Evolutionary conservation across 2,329 filamentous ascomycete genomes (phyloP).

Genomic region (Sphaerulina populicola): DNA sequence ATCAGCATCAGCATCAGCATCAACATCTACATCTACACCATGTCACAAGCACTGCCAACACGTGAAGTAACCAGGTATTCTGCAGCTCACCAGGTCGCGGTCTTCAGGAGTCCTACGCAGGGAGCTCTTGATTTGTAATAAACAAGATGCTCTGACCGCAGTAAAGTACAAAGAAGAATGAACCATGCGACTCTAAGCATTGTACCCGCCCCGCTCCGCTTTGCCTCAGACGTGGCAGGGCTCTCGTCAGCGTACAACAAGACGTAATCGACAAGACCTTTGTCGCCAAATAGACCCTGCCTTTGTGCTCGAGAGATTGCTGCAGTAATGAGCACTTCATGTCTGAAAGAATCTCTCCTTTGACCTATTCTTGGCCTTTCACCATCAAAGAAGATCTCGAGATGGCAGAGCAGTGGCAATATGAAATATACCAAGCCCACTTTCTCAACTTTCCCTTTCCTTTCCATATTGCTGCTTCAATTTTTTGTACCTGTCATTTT

Average conservation of each 20-base stretch:
- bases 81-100: too few species aligned
- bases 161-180: too few species aligned
- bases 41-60: too few species aligned
- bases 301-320: constrained; percentile 2
- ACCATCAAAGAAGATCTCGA: background rate
- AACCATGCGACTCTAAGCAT: too few species aligned
- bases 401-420: background rate
- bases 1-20: background rate
- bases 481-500: background rate
- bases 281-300: background rate
- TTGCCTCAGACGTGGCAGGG: background rate
- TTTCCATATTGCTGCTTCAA: background rate
- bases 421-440: background rate
- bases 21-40: background rate
- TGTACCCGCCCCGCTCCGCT: background rate
- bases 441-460: background rate
- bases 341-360: constrained; percentile 1
- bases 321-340: background rate
- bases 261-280: background rate
- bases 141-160: too few species aligned
- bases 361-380: constrained; percentile 1
- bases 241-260: background rate
- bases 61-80: too few species aligned
- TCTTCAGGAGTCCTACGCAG: too few species aligned
- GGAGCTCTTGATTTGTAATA: too few species aligned